These are phyloP conservation scores for Penicillium waksmanii DNA, from an alignment of 495 filamentous ascomycete genomes.

Conservation along the genomic window DNA sequence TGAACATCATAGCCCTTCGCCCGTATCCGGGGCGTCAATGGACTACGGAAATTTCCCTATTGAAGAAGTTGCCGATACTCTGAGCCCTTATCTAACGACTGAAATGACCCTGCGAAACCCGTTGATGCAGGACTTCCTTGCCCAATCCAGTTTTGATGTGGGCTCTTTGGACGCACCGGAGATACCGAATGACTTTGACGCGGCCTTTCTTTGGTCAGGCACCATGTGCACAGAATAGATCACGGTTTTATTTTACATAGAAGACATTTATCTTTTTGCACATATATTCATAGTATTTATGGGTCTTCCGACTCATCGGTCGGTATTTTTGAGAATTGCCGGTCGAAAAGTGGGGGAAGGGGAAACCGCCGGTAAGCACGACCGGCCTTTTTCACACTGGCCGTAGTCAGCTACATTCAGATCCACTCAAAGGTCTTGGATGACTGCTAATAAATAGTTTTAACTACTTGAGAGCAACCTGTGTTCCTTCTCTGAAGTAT, in stretches of 20 bases:
- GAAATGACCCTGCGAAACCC: conserved; percentile 42
- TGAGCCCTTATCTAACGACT: conserved; percentile 31
- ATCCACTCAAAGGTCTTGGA: not conserved
- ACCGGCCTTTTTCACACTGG: conserved; percentile 17
- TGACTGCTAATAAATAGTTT: not conserved
- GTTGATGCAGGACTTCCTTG: conserved; percentile 42
- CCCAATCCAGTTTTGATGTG: conserved; percentile 35
- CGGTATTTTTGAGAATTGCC: conserved; percentile 8
- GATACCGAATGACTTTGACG: conserved; percentile 27
- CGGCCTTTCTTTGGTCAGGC: conserved; percentile 9
- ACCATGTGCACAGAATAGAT: conserved; percentile 1
- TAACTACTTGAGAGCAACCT: not conserved
- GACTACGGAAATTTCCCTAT: not conserved
- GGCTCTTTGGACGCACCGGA: conserved; percentile 35
- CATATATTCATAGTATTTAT: not conserved
- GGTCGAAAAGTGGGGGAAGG: conserved; percentile 9
- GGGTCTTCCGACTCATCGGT: not conserved
- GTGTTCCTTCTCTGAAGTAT: not conserved
- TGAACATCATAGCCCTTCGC: not conserved
- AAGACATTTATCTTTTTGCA: no score
- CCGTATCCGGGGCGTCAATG: not conserved
- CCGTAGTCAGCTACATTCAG: conserved; percentile 9
- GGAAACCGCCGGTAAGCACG: not conserved
- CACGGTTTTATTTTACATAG: not conserved
- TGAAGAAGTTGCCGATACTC: not conserved